Percentiles rank a stretch among this genome's conserved stretches.
These are phyloP conservation scores for Corymbia calophylla DNA, from an alignment of 441 rosid species.

Conservation along the genomic window DNA sequence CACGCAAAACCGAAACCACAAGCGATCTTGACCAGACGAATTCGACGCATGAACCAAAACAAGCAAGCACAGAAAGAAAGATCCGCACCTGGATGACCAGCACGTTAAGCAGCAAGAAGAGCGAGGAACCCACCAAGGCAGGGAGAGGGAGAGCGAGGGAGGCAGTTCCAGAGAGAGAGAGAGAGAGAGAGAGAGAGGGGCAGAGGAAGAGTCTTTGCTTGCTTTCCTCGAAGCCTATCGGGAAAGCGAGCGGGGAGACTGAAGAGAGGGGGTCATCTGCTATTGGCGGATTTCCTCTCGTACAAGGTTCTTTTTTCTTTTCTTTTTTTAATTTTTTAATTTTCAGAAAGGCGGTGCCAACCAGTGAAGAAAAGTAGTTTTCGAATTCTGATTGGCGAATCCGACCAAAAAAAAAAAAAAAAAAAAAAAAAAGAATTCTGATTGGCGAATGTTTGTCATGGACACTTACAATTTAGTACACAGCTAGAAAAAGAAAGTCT, in stretches of 20 bases:
- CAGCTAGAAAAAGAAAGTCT: accelerated
- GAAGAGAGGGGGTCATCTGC: neutral
- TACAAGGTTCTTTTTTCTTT: neutral
- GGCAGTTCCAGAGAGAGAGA: neutral
- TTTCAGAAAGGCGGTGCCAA: neutral
- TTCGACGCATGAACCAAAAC: neutral
- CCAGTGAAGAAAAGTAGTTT: neutral
- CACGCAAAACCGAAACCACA: neutral
- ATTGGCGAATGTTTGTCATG: neutral
- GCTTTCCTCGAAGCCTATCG: neutral
- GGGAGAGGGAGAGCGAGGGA: neutral
- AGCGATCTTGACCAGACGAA: neutral
- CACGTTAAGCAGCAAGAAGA: neutral
- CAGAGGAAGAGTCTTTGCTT: neutral
- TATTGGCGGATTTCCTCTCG: neutral
- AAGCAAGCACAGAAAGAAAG: neutral
- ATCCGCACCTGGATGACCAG: neutral
- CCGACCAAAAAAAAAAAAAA: too few relatives aligned
- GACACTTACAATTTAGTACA: neutral
- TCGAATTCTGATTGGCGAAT: neutral
- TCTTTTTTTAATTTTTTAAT: neutral
- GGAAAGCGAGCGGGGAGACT: neutral
- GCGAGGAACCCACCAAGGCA: neutral
- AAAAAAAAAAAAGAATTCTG: too few relatives aligned
- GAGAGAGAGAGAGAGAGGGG: neutral